Conservation (phyloP, 1,284 basidiomycete species). For the Wallemia ichthyophaga region DNA sequence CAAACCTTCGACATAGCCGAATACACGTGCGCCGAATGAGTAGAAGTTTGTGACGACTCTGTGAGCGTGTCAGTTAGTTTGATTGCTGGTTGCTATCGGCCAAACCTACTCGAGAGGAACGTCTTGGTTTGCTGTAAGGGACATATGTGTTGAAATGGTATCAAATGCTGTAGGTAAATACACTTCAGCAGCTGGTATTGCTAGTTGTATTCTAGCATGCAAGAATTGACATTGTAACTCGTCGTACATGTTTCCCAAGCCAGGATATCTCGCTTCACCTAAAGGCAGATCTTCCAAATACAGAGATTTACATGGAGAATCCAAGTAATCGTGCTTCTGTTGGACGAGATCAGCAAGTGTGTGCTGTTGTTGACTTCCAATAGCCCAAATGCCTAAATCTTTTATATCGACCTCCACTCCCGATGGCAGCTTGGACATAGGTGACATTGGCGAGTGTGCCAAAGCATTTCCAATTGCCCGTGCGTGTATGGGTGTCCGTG, state of each 20-base stretch:
- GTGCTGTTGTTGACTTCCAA: background rate
- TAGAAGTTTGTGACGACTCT: conserved; percentile 1
- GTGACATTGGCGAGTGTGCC: background rate
- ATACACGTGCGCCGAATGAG: background rate
- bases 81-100: no score
- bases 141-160: background rate
- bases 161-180: background rate
- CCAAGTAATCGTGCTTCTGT: background rate
- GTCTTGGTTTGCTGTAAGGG: background rate
- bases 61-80: background rate
- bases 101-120: background rate
- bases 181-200: background rate
- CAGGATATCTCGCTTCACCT: conserved; percentile 1
- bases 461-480: background rate
- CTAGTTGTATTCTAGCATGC: background rate
- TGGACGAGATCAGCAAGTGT: background rate
- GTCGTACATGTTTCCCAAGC: background rate
- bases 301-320: background rate
- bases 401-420: background rate
- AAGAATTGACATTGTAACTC: background rate
- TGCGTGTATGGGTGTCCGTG: background rate
- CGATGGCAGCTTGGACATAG: background rate
- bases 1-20: background rate
- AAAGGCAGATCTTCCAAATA: background rate
- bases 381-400: background rate